Conservation (phyloP, 345 rosid species). For the Salix caprea region DNA sequence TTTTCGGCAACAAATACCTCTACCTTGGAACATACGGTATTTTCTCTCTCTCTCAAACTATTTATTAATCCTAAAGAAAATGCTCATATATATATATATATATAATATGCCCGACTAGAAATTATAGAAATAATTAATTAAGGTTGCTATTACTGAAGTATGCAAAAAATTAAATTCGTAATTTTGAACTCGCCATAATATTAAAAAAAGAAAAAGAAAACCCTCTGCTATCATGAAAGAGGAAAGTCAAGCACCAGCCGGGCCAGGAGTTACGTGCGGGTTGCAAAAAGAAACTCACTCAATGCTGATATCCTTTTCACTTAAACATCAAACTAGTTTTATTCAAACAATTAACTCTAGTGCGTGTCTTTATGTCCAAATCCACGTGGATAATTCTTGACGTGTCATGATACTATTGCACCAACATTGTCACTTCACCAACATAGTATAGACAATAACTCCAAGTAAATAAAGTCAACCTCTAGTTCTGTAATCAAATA, state of each 20-base stretch:
- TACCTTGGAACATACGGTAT: slow-evolving; percentile 73
- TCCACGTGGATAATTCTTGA: neutral
- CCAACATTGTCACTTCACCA: neutral
- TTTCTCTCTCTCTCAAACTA: neutral
- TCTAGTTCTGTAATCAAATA: too few relatives aligned
- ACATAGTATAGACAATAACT: neutral
- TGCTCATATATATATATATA: neutral
- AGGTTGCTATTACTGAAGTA: neutral
- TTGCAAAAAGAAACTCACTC: neutral
- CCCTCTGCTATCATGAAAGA: too few relatives aligned
- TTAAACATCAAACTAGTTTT: neutral
- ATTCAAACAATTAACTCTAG: neutral
- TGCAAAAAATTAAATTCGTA: neutral
- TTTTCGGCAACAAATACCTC: slow-evolving; percentile 72
- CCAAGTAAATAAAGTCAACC: neutral
- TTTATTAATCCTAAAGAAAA: neutral
- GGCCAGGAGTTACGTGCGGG: neutral
- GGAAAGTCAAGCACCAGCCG: too few relatives aligned
- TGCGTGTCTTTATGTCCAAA: neutral
- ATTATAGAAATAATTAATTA: neutral
- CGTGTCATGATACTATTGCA: neutral
- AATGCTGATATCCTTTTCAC: neutral
- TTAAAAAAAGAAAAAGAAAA: neutral
- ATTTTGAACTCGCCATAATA: neutral
- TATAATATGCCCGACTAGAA: too few relatives aligned